phyloP scores from a whole-genome alignment of 768 basidiomycete genomes.

The Boletus barrowsii region DNA sequence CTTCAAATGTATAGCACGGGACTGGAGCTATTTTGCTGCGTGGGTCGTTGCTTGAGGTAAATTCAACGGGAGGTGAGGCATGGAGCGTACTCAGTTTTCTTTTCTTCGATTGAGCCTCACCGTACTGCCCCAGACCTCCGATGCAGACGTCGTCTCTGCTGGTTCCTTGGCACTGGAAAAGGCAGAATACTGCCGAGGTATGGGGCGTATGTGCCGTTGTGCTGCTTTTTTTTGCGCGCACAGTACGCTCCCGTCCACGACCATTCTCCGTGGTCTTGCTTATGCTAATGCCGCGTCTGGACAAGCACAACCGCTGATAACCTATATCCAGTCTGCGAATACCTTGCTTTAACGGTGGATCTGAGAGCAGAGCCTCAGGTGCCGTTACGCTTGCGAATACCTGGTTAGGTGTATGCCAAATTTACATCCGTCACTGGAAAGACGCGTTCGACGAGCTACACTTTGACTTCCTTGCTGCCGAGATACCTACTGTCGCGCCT shows the following conservation, averaged over 20 bases:
- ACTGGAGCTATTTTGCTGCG: slow-evolving; percentile 56
- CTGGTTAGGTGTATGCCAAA: no score
- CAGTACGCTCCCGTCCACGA: slow-evolving; percentile 69
- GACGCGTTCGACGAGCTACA: no score
- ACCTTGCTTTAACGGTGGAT: slow-evolving; percentile 58
- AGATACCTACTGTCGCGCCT: no score
- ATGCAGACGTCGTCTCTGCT: slow-evolving; percentile 56
- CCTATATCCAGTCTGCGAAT: slow-evolving; percentile 62
- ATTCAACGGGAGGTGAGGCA: no score
- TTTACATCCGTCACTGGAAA: no score
- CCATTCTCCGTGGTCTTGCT: slow-evolving; percentile 66
- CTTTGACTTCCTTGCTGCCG: no score
- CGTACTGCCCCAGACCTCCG: slow-evolving; percentile 51
- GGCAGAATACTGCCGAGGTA: slow-evolving; percentile 55
- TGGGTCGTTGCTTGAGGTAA: slow-evolving; percentile 66
- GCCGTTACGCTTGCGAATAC: no score
- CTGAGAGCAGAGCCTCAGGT: no score
- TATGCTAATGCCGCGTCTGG: slow-evolving; percentile 47
- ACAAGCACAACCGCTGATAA: slow-evolving; percentile 41
- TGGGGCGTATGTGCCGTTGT: slow-evolving; percentile 68
- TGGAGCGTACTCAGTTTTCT: slow-evolving; percentile 8
- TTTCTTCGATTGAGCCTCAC: slow-evolving; percentile 46
- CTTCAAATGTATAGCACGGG: slow-evolving; percentile 55
- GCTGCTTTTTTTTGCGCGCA: slow-evolving; percentile 62
- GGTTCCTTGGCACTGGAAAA: slow-evolving; percentile 69